Conservation (phyloP, 345 rosid species). For the Linum tenue region DNA sequence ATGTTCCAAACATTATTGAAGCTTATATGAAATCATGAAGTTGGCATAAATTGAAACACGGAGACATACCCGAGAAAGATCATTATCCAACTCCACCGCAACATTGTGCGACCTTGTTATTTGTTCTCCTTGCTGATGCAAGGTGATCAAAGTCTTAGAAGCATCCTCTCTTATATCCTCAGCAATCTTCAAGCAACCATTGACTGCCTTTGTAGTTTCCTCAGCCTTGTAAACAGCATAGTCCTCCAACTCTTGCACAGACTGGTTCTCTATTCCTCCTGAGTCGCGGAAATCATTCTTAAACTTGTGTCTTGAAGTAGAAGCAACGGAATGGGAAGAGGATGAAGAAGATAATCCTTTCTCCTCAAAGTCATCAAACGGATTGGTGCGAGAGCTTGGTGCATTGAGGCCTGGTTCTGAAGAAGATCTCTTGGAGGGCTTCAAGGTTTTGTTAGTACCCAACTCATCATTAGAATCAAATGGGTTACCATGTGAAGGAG, state of each 20-base stretch:
- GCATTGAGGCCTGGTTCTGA: conserved; percentile 46
- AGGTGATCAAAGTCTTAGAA: conserved; percentile 57
- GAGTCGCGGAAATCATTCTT: conserved; percentile 71
- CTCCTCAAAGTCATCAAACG: conserved; percentile 41
- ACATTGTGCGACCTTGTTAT: conserved; percentile 58
- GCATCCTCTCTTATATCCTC: conserved; percentile 84
- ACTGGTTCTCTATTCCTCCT: conserved; percentile 81
- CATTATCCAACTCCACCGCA: conserved; percentile 75
- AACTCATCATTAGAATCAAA: conserved; percentile 71
- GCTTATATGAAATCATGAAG: background rate
- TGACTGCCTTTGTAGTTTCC: conserved; percentile 75
- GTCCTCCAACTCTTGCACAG: conserved; percentile 76
- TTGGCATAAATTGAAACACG: background rate
- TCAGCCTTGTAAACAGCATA: conserved; percentile 88
- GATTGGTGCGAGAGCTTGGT: conserved; percentile 32
- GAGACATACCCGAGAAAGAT: conserved; percentile 78
- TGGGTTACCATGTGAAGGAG: conserved; percentile 52
- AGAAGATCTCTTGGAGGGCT: conserved; percentile 43
- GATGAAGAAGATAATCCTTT: conserved; percentile 25
- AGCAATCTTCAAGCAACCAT: conserved; percentile 78
- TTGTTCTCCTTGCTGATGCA: conserved; percentile 91
- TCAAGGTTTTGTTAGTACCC: conserved; percentile 39
- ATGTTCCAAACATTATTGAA: background rate
- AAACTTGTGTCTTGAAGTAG: conserved; percentile 41
- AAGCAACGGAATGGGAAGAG: conserved; percentile 30